Evolutionary conservation across 2,329 filamentous ascomycete genomes (phyloP).

Genomic region (Mollisia scopiformis): DNA sequence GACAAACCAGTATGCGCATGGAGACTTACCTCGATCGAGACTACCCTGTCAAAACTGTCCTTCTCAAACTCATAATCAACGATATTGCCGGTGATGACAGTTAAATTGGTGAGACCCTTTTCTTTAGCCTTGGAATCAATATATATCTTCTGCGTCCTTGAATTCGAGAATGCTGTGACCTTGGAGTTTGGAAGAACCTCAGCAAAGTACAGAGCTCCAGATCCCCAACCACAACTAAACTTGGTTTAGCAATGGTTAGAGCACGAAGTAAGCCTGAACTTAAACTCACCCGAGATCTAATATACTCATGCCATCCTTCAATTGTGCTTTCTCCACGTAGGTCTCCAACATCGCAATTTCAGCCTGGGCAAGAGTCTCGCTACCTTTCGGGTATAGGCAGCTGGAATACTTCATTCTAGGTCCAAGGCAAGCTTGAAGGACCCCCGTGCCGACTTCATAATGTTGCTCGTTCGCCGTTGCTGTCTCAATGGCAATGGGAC

Average conservation of each 20-base stretch:
- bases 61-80: slow-evolving; percentile 66
- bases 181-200: slow-evolving; percentile 63
- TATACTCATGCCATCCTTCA: slow-evolving; percentile 38
- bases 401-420: slow-evolving; percentile 75
- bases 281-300: slow-evolving; percentile 33
- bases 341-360: slow-evolving; percentile 67
- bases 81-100: slow-evolving; percentile 68
- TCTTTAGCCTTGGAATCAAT: slow-evolving; percentile 62
- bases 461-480: slow-evolving; percentile 69
- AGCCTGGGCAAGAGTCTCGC: slow-evolving; percentile 65
- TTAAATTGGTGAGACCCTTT: slow-evolving; percentile 62
- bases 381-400: slow-evolving; percentile 65
- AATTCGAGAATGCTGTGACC: slow-evolving; percentile 72
- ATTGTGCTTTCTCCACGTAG: slow-evolving; percentile 61
- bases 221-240: slow-evolving; percentile 69
- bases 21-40: slow-evolving; percentile 59
- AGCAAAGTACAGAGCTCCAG: slow-evolving; percentile 65
- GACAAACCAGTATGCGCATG: background rate
- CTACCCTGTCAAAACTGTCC: slow-evolving; percentile 62
- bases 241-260: background rate
- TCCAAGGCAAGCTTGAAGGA: slow-evolving; percentile 63
- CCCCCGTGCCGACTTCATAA: slow-evolving; percentile 71
- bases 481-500: slow-evolving; percentile 71
- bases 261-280: background rate
- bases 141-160: slow-evolving; percentile 67